Base-by-base conservation (phyloP, 192 early-diverging fungal genomes). In the Entomortierella chlamydospora region DNA sequence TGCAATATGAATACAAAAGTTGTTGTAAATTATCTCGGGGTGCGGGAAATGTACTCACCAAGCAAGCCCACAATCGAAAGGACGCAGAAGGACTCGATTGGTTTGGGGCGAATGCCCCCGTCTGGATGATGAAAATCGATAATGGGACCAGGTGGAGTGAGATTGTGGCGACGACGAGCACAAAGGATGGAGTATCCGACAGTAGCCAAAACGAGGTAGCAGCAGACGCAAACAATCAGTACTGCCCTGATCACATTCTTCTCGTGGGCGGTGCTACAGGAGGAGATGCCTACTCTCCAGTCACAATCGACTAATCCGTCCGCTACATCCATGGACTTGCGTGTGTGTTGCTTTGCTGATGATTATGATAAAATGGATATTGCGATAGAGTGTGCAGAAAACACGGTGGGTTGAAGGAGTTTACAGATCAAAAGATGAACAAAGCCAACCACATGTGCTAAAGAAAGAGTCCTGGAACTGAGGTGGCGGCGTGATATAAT, bases 91-190 rank as follows among this genome's bases (percentile, higher is more conserved):
- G 68, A 79, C 37, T 79, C 76, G 33, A 79, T 79, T 30, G 76
- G 76, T 33, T 79, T 79, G 30, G 76, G 76, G 15, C 76, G 76
- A 59, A 79, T 66, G 45, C 76, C 76, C 8, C 76, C 76, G 41
- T 79, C 76, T 17, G 76, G 76, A 37, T 79, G 76, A 45, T 29
- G 76, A 61, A 79, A 79, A 31, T 79, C 57, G 42, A 79, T 79
- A 23, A 64, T 70, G 42, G 76, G 76, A 13, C 76, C 76, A 5
- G 68, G 57, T 13, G 76, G 76, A 47, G 51, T 79, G 51, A 79
- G 76, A 20, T 56, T 69, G 34, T 79, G 70, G 0, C 68, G 76
- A 2, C 58, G 37, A 17, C 76, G 61, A n/a, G 76, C 63, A 68
- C 76, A 79, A 18, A 79, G 76, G 51, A 79, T 79, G 28, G 66